These are phyloP conservation scores for Hypericum androsaemum DNA, from an alignment of 345 rosid species.

Conservation along the genomic window DNA sequence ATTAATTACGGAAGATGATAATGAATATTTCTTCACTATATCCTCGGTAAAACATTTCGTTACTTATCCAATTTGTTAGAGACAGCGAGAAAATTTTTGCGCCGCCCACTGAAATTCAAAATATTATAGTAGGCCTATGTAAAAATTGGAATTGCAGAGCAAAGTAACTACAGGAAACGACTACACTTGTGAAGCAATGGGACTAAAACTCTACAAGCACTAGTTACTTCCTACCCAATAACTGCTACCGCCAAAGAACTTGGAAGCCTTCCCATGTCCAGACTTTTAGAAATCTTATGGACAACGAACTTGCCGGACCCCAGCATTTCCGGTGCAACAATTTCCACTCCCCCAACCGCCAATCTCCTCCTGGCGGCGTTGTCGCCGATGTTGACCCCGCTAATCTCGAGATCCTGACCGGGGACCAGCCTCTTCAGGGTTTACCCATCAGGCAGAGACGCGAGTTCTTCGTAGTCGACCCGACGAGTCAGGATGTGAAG, in stretches of 20 bases:
- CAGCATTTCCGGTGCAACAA: constrained; percentile 45
- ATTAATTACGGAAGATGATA: too few species aligned
- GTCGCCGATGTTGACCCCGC: neutral
- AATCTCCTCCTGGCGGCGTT: constrained; percentile 19
- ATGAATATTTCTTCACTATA: too few species aligned
- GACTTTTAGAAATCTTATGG: constrained; percentile 50
- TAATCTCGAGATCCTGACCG: constrained; percentile 31
- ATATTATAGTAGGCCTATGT: too few species aligned
- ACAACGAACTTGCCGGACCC: constrained; percentile 36
- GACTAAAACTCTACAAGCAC: too few species aligned
- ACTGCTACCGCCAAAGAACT: constrained; percentile 2
- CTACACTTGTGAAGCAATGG: too few species aligned
- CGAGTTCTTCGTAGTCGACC: constrained; percentile 30
- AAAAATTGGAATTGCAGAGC: too few species aligned
- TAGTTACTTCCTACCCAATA: neutral
- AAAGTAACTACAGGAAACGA: too few species aligned
- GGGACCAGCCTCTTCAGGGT: constrained; percentile 37
- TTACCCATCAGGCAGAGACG: constrained; percentile 34
- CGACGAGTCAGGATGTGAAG: constrained; percentile 43
- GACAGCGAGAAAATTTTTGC: too few species aligned
- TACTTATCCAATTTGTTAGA: too few species aligned
- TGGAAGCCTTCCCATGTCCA: constrained; percentile 21
- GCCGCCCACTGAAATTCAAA: too few species aligned
- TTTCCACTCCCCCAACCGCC: constrained; percentile 38
- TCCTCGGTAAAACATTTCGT: too few species aligned